Evolutionary conservation across 2,329 filamentous ascomycete species (phyloP), one percentile per base, ranked within the genome.

Genomic region (Sphaerostilbella broomeana): DNA sequence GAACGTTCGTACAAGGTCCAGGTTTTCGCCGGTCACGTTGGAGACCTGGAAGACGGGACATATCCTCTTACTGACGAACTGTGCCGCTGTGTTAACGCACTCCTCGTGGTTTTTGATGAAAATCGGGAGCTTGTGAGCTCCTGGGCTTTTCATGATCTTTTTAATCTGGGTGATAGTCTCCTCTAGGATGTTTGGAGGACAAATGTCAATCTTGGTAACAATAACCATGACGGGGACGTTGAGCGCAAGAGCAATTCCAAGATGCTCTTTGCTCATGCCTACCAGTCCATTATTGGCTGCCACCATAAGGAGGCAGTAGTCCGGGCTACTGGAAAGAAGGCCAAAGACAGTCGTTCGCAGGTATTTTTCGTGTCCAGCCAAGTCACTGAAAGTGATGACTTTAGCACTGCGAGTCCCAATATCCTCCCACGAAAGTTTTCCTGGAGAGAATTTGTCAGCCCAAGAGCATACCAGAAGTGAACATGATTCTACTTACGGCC

Each of bases 141-240:
- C 92, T 0, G 89, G 89, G 40, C 86, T 94, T 62, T 95, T 95
- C 49, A 98, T 72, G 36, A 98, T 95, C 56, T 89, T 86, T 38
- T 81, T 90, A 47, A 98, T 77, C 61, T 97, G 90, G 9, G 80
- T 84, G 31, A 97, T 80, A 16, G 92, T 98, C 67, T 97, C 84
- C 64, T 94, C 80, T 17, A 98, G 70, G 54, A 98, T 95, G 49
- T 97, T 85, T 2, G 90, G 88, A 16, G 92, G 92, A 61, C 92
- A 97, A 40, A 97, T 97, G 59, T 97, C 92, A 48, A 97, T 95
- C 69, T 97, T 98, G 61, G 90, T 98, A 47, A 97, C 81, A 48
- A 95, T 82, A 4, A 97, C 89, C 86, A 98, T 94, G 51, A 98
- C 87, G 0, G 92, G 92, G 9, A 98, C 90, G 55, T 97, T 97